Percentiles rank a stretch among this genome's conserved stretches.
Evolutionary conservation across 495 filamentous ascomycete genomes (phyloP).

Genomic region (Tuber melanosporum): DNA sequence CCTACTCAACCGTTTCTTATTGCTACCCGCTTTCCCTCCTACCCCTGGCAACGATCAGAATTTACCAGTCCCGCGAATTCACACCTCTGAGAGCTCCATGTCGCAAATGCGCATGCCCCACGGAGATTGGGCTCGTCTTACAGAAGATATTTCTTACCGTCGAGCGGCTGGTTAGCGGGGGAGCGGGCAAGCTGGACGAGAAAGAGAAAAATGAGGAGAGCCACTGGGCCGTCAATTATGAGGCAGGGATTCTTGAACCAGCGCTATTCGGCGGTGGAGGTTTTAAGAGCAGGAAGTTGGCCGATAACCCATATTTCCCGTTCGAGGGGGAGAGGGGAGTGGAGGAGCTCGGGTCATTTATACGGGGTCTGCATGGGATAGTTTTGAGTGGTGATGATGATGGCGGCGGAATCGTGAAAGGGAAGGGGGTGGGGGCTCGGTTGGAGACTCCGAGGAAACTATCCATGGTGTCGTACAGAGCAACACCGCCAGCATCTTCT

Average conservation of each 20-base stretch:
- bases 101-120: conserved; percentile 8
- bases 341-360: conserved; percentile 1
- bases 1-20: background rate
- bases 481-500: conserved; percentile 4
- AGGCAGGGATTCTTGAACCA: conserved; percentile 18
- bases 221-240: conserved; percentile 24
- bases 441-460: conserved; percentile 7
- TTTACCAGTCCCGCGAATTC: conserved; percentile 14
- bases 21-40: conserved; percentile 19
- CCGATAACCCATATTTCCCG: conserved; percentile 10
- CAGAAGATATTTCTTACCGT: conserved; percentile 23
- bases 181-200: background rate
- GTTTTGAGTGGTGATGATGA: conserved; percentile 3
- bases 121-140: conserved; percentile 11
- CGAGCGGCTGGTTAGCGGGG: conserved; percentile 13
- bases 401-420: background rate
- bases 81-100: conserved; percentile 19
- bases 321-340: conserved; percentile 19
- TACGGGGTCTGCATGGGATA: conserved; percentile 3
- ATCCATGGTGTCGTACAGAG: background rate
- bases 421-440: background rate
- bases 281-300: conserved; percentile 11
- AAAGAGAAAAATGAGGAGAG: conserved; percentile 20
- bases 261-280: background rate
- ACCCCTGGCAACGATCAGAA: conserved; percentile 14